Conservation (phyloP, 257 asterid species). For the Verbascum thapsus region DNA sequence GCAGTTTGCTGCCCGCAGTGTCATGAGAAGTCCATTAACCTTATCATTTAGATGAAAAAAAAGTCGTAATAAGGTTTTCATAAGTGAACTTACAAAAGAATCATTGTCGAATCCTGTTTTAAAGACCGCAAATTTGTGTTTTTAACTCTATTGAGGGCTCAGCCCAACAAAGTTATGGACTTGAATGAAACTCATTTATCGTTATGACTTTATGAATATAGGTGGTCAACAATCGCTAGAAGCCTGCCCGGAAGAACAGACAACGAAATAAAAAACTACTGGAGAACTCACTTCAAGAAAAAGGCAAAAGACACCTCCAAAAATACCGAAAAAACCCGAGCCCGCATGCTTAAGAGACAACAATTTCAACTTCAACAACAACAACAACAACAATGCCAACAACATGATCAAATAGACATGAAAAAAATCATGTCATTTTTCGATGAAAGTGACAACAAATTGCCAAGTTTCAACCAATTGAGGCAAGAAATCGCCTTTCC, state of each 20-base stretch:
- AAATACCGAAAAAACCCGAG: constrained; percentile 34
- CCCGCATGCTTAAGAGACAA: constrained; percentile 46
- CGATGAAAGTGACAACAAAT: constrained; percentile 34
- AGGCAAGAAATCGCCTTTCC: constrained; percentile 40
- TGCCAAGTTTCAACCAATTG: constrained; percentile 35
- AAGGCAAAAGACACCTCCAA: constrained; percentile 36
- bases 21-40: no score
- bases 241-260: constrained; percentile 67
- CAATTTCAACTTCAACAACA: constrained; percentile 50
- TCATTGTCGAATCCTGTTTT: no score
- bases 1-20: no score
- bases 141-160: no score
- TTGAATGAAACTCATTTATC: background rate
- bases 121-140: no score
- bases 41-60: no score
- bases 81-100: no score
- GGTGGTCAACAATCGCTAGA: constrained; percentile 75
- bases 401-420: constrained; percentile 36
- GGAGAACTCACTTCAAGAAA: constrained; percentile 74
- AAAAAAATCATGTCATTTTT: constrained; percentile 38
- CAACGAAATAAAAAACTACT: constrained; percentile 59
- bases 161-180: background rate
- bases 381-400: constrained; percentile 38
- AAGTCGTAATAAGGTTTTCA: no score
- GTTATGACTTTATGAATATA: constrained; percentile 1